These are phyloP conservation scores for Senna tora DNA, from an alignment of 306 rosid genomes.

Conservation along the genomic window DNA sequence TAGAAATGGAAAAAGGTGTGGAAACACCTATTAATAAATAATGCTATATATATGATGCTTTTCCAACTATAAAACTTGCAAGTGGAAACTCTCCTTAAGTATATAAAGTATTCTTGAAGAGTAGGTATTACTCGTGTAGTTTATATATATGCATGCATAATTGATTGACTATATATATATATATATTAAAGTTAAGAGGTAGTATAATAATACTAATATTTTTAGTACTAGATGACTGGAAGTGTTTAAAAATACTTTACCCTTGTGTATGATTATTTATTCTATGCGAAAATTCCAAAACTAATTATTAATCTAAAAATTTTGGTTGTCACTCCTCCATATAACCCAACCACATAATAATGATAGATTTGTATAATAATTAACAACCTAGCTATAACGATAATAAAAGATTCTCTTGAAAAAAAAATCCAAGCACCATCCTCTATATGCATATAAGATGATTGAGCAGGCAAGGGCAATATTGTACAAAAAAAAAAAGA, in stretches of 20 bases:
- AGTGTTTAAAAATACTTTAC: too few species aligned
- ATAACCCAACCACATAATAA: slow-evolving; percentile 3
- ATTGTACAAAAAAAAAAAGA: slow-evolving; percentile 1
- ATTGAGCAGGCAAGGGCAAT: slow-evolving; percentile 32
- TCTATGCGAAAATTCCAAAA: slow-evolving; percentile 6
- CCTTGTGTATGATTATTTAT: not conserved
- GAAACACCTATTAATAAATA: not conserved
- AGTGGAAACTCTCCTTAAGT: slow-evolving; percentile 6
- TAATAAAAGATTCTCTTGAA: slow-evolving; percentile 37
- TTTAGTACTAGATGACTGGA: too few species aligned
- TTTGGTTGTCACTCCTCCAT: slow-evolving; percentile 35
- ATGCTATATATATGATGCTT: slow-evolving; percentile 22
- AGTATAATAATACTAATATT: not conserved
- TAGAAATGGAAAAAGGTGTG: not conserved
- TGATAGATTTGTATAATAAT: slow-evolving; percentile 12
- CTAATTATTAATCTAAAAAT: slow-evolving; percentile 31
- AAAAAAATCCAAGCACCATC: too few species aligned
- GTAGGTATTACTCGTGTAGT: not conserved
- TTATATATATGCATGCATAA: not conserved
- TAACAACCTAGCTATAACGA: slow-evolving; percentile 29
- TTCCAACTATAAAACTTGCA: slow-evolving; percentile 10
- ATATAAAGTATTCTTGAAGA: not conserved
- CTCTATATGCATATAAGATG: too few species aligned
- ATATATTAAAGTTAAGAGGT: not conserved
- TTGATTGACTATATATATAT: not conserved